These are phyloP conservation scores for cucumber (Cucumis sativus) DNA, from an alignment of 306 rosid species.

Conservation along the genomic window DNA sequence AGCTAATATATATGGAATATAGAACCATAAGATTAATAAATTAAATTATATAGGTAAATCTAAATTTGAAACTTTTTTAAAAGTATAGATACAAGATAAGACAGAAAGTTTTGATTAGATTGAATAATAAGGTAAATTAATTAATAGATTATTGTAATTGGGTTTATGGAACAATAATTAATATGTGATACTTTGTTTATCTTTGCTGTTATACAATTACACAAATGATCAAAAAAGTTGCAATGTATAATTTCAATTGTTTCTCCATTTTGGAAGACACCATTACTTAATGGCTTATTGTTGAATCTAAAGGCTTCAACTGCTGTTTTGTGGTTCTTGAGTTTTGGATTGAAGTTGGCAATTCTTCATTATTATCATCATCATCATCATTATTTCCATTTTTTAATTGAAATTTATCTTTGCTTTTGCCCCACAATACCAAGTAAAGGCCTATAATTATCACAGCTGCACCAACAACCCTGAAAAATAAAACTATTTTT, in stretches of 20 bases:
- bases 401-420: background rate
- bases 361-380: background rate
- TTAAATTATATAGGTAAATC: background rate
- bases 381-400: too few species aligned
- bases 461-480: slow-evolving; percentile 1
- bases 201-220: background rate
- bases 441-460: slow-evolving; percentile 3
- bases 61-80: background rate
- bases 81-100: background rate
- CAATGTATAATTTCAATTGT: background rate
- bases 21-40: background rate
- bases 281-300: background rate
- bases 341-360: background rate
- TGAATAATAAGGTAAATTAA: too few species aligned
- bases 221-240: background rate
- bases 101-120: background rate
- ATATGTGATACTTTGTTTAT: background rate
- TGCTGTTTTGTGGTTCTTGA: background rate
- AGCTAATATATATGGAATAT: background rate
- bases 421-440: slow-evolving; percentile 7
- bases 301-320: background rate
- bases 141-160: background rate
- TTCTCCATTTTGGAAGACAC: background rate
- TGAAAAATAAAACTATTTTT: background rate
- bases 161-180: background rate